These are phyloP conservation scores for Poterioochromonas sp. DNA, from an alignment of 352 stramenopile genomes.

Conservation along the genomic window DNA sequence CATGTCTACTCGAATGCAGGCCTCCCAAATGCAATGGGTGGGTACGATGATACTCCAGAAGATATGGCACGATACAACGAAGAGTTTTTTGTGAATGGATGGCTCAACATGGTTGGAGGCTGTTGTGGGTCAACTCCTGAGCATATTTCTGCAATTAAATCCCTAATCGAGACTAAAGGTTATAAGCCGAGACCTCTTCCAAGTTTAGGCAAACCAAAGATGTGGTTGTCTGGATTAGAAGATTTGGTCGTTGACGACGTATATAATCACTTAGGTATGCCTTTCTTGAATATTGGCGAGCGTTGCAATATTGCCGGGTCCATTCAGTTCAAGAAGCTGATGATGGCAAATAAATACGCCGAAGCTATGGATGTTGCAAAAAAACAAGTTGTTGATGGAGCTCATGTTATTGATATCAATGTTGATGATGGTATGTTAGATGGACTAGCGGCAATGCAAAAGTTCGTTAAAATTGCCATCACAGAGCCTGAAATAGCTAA, in stretches of 20 bases:
- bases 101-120: slow-evolving; percentile 92
- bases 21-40: slow-evolving; percentile 90
- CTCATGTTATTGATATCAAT: slow-evolving; percentile 94
- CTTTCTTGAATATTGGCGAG: slow-evolving; percentile 89
- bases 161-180: slow-evolving; percentile 48
- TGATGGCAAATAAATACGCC: slow-evolving; percentile 83
- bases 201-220: slow-evolving; percentile 68
- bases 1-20: slow-evolving; percentile 92
- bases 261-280: slow-evolving; percentile 50
- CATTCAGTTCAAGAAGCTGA: slow-evolving; percentile 87
- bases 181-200: slow-evolving; percentile 60
- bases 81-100: slow-evolving; percentile 82
- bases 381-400: slow-evolving; percentile 87
- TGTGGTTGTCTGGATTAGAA: slow-evolving; percentile 91
- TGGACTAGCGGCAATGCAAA: slow-evolving; percentile 85
- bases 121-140: slow-evolving; percentile 87
- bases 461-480: slow-evolving; percentile 92
- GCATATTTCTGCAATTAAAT: slow-evolving; percentile 70
- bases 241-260: slow-evolving; percentile 82
- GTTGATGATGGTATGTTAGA: slow-evolving; percentile 92
- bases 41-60: slow-evolving; percentile 83
- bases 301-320: slow-evolving; percentile 89
- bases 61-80: slow-evolving; percentile 84
- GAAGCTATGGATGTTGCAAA: slow-evolving; percentile 90
- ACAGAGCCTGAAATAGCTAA: slow-evolving; percentile 88